Evolutionary conservation across 371 early-diverging fungal species (phyloP), one percentile per base, ranked within the genome.

Genomic region (Coemansia sp.): DNA sequence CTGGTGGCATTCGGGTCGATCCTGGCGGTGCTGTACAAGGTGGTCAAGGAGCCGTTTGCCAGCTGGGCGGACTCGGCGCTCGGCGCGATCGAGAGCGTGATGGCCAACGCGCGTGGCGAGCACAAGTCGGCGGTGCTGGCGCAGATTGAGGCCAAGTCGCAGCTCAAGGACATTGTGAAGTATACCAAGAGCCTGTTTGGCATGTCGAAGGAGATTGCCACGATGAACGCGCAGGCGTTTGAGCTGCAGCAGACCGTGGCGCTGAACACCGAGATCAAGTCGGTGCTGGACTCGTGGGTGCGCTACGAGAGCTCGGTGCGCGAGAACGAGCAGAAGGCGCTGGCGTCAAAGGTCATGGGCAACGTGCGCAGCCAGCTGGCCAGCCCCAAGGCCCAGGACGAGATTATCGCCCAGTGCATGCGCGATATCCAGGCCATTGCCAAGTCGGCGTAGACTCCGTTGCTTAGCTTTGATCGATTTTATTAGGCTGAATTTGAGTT

Each of bases 261-360:
- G 66, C 86, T 92, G 72, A 84, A 88, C 60, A 52, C 80, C 42
- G 96, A 97, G 81, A 86, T 91, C 78, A 94, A 94, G 88, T 40
- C 84, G 31, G 90, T 91, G 65, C 83, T 97, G 34, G 97, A 97
- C 81, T 88, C 91, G 51, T 95, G 96, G 96, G 96, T 95, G 53
- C 95, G 97, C 75, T 91, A 95, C 76, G 96, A 97, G 83, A 84
- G 90, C 72, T 83, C 84, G 40, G 83, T 97, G 65, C 94, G 98
- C 79, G 95, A 95, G 80, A 87, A 85, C 64, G 92, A 94, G 84
- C 98, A 97, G 85, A 89, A 88, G 85, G 82, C 88, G 57, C 81
- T 95, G 71, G 91, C 92, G 62, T 83, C 86, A 59, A 81, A 83
- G 71, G 90, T 97, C 81, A 92, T 97, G 72, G 88, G 84, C 76